Evolutionary conservation across 495 filamentous ascomycete genomes (phyloP).

Genomic region (Lophium mytilinum): DNA sequence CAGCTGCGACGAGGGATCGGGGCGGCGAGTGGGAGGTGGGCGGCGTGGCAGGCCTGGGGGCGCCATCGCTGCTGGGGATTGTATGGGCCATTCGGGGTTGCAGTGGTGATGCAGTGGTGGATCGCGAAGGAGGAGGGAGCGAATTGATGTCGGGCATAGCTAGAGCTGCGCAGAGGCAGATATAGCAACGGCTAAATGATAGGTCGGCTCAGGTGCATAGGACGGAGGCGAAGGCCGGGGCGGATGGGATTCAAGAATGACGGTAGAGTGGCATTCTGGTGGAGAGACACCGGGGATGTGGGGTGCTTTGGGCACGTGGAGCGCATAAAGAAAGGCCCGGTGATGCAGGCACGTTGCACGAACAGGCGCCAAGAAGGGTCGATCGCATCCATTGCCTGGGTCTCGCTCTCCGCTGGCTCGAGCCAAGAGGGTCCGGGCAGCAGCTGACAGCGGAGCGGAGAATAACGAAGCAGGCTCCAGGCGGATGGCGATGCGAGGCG

Average conservation of each 20-base stretch:
- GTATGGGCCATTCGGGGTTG: slow-evolving; percentile 31
- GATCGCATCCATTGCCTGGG: too few species aligned
- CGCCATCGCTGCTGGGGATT: slow-evolving; percentile 32
- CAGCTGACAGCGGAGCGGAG: too few species aligned
- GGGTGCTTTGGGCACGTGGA: background rate
- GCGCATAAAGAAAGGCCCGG: background rate
- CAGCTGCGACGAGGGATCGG: slow-evolving; percentile 57
- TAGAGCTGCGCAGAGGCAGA: background rate
- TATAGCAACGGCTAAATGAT: background rate
- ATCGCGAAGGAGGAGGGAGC: slow-evolving; percentile 54
- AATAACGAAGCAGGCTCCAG: too few species aligned
- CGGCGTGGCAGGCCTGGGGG: slow-evolving; percentile 16
- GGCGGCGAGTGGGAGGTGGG: slow-evolving; percentile 53
- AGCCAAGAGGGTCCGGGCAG: too few species aligned
- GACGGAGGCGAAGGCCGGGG: slow-evolving; percentile 1
- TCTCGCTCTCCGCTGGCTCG: too few species aligned
- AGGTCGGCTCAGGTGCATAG: background rate
- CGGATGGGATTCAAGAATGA: background rate
- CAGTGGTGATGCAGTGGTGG: slow-evolving; percentile 36
- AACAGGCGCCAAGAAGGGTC: too few species aligned
- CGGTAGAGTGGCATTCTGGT: background rate
- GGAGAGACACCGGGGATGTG: background rate
- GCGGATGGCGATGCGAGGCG: too few species aligned
- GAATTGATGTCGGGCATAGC: slow-evolving; percentile 68
- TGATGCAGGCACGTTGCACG: too few species aligned